These are phyloP conservation scores for Irpex sp. DNA, from an alignment of 1,284 basidiomycete genomes.

Conservation along the genomic window DNA sequence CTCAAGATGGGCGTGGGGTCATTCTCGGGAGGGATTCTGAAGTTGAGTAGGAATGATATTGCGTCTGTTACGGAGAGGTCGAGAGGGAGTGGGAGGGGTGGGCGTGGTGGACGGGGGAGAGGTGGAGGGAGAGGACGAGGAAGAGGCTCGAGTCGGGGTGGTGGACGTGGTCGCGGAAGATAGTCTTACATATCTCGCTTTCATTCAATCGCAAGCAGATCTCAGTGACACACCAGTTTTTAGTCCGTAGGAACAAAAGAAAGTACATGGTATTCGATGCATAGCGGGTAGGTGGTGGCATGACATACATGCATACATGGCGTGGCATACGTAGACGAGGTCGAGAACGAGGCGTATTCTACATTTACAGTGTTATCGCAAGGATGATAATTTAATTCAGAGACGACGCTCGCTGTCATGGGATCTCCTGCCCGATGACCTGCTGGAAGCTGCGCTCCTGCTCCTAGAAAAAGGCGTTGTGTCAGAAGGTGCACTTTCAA, in stretches of 20 bases:
- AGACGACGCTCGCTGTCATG: constrained; percentile 5
- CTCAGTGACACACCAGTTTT: neutral
- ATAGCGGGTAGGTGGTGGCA: neutral
- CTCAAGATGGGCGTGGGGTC: constrained; percentile 73
- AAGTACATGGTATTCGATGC: neutral
- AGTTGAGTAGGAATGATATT: constrained; percentile 58
- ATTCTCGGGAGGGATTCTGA: constrained; percentile 62
- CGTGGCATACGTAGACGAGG: neutral
- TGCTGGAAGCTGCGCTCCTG: constrained; percentile 8
- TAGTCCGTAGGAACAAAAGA: too few species aligned
- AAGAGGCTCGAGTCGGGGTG: neutral
- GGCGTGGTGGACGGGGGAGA: constrained; percentile 13
- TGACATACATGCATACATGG: neutral
- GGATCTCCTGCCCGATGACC: constrained; percentile 10
- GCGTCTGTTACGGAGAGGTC: constrained; percentile 31
- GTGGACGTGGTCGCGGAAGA: neutral
- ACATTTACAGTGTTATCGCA: neutral
- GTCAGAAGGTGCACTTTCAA: too few species aligned
- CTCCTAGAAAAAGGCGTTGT: neutral
- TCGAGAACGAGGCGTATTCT: neutral
- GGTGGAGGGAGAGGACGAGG: neutral
- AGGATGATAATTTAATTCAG: neutral
- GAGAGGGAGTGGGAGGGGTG: constrained; percentile 16
- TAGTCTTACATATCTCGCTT: too few species aligned
- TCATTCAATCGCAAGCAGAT: neutral